Evolutionary conservation across 179 eudicot species (phyloP).

Genomic region (Drosera spatulata): DNA sequence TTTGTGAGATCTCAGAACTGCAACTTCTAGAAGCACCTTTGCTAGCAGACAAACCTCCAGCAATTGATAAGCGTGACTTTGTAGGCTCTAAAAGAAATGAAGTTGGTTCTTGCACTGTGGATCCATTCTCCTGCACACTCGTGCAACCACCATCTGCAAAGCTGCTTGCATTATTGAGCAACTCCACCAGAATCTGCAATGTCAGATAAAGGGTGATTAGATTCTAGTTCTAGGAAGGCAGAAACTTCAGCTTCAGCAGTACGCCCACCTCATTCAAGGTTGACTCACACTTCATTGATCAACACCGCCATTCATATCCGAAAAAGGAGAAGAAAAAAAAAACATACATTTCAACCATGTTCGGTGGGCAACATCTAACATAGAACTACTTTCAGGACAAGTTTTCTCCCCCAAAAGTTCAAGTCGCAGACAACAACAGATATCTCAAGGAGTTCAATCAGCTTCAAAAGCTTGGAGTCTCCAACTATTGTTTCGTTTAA

Average conservation of each 20-base stretch:
- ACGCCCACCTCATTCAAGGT: no score
- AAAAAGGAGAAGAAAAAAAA: no score
- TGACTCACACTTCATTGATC: no score
- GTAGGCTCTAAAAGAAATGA: conserved; percentile 57
- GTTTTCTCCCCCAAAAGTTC: no score
- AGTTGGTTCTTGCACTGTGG: conserved; percentile 34
- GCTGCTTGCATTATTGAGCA: conserved; percentile 21
- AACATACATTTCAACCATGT: no score
- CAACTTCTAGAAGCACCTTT: conserved; percentile 56
- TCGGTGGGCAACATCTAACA: no score
- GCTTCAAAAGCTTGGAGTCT: no score
- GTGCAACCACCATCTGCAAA: conserved; percentile 19
- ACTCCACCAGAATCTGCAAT: conserved; percentile 86
- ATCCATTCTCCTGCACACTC: conserved; percentile 42
- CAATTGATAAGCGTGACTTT: conserved; percentile 56
- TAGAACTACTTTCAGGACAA: no score
- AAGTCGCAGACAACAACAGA: no score
- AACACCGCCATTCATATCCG: no score
- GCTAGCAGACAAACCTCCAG: conserved; percentile 73
- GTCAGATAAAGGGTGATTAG: conserved; percentile 1
- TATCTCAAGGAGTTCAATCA: no score
- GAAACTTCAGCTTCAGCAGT: background rate
- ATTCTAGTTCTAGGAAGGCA: background rate
- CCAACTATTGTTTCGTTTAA: no score
- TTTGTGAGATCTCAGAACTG: conserved; percentile 39